Base-by-base conservation (phyloP, 305 asterid species). In the Solanum aculeatissimum region DNA sequence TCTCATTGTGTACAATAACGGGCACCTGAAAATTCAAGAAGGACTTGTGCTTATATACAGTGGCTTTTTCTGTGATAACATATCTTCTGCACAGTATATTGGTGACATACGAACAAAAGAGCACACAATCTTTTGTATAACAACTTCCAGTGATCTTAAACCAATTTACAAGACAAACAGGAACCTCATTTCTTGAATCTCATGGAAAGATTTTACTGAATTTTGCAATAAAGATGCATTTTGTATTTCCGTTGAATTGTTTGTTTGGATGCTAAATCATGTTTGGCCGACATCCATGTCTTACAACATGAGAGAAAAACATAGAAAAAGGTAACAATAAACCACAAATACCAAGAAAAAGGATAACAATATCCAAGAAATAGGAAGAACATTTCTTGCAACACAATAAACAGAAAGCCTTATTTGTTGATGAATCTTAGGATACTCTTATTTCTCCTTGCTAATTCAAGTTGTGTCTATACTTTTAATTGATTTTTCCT, bases 11-110 rank as follows among this genome's bases (percentile, higher is more conserved):
- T 78, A 90, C 83, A 86, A 95, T 70, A 86, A 89, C 90, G 53
- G 98, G 98, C 85, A 92, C 97, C 97, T 93, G 92, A 84, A 87
- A 89, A 85, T 82, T 85, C 53, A 57, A 69, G 82, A 71, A 42
- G 85, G 77, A 91, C 71, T 75, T 86, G 65, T 77, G 45, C 47
- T 27, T 47, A 74, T 8, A 51, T 16, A 51, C 29, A 25, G 45
- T 51, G 82, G 47, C 45, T 16, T 77, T 77, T 75, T 75, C 81
- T 47, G 32, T 35, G 27, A 75, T 25, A 27, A 49, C n/a, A 75
- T 75, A 75, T 49, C 82, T 9, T 49, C 62, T 27, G 82, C 62
- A 27, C 82, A 49, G 49, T 75, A 75, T 75, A 75, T 15, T 15
- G 63, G 27, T 75, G 11, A 49, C n/a, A 75, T 49, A 49, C 8